Evolutionary conservation across 2,329 filamentous ascomycete genomes (phyloP), one percentile per base, ranked within the genome.

Genomic region (Eurotiales sp.): DNA sequence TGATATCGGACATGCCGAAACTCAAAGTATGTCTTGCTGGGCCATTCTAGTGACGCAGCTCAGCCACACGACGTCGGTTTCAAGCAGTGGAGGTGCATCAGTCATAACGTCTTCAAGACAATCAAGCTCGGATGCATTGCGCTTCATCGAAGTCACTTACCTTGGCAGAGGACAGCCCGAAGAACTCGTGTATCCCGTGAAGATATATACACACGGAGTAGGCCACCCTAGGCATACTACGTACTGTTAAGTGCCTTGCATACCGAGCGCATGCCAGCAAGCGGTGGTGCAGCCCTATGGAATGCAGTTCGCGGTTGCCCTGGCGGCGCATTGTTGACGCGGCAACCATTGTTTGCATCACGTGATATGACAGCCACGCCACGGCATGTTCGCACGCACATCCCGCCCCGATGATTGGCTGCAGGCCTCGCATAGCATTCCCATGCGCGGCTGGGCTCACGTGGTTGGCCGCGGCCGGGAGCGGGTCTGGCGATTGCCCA

Each of bases 361-460:
- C 51, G 51, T 53, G 51, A 50, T n/a, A 10, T 6, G 12, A 17
- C 25, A n/a, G 45, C 46, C 43, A 21, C 15, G 8, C 11, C 11
- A 4, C 15, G 30, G 29, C 3, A 46, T 42, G 45, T 25, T 32
- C 34, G 45, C 29, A 40, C 1, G 12, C 4, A 3, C 3, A n/a
- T 36, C 10, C 11, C 1, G 8, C 10, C 10, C 15, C 42, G 21
- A 17, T 45, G 43, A 54, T 54, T 54, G 43, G 52, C 39, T 39
- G 30, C 15, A 4, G 8, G 3, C 10, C 25, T 12, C 11, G 8
- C 17, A 21, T 51, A n/a, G 41, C 47, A 54, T 51, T 54, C 44
- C 22, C 44, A 45, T 55, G 59, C 57, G 60, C 57, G 61, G 60
- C 56, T 59, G 59, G 60, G 44, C 54, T 63, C 57, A 62, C 61